Percentiles rank a stretch among this genome's conserved stretches.
Evolutionary conservation across 192 early-diverging fungal species (phyloP).

Genomic region (Backusella tuberculispora): DNA sequence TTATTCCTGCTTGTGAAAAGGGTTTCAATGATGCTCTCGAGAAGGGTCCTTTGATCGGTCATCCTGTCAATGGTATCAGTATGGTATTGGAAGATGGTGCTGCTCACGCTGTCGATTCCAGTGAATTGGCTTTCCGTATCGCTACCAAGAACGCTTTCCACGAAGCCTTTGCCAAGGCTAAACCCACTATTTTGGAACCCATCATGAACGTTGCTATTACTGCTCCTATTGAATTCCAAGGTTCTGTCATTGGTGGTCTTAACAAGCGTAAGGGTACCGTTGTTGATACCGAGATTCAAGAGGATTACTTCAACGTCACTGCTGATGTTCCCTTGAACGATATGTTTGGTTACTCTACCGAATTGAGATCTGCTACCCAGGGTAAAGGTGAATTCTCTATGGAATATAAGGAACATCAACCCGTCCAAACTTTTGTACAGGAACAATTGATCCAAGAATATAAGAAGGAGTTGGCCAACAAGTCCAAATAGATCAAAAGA

Average conservation of each 20-base stretch:
- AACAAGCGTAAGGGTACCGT: constrained; percentile 99
- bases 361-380: constrained; percentile 88
- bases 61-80: constrained; percentile 83
- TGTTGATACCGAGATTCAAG: constrained; percentile 87
- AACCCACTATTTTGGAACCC: constrained; percentile 89
- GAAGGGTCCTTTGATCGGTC: constrained; percentile 92
- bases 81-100: constrained; percentile 92
- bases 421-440: constrained; percentile 82
- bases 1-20: constrained; percentile 95
- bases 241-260: constrained; percentile 85
- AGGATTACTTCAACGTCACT: constrained; percentile 87
- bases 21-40: constrained; percentile 89
- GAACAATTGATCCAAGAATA: constrained; percentile 86
- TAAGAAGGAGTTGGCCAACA: constrained; percentile 27
- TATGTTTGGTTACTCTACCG: constrained; percentile 99
- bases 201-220: constrained; percentile 94
- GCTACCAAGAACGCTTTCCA: constrained; percentile 88
- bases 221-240: constrained; percentile 93
- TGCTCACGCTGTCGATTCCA: constrained; percentile 93
- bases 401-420: constrained; percentile 91
- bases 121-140: constrained; percentile 93
- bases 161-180: constrained; percentile 84
- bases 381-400: constrained; percentile 99
- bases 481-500: constrained; percentile 19
- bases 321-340: constrained; percentile 95